Evolutionary conservation across 139 green algal genomes (phyloP).

Genomic region (Mychonastes homosphaera): DNA sequence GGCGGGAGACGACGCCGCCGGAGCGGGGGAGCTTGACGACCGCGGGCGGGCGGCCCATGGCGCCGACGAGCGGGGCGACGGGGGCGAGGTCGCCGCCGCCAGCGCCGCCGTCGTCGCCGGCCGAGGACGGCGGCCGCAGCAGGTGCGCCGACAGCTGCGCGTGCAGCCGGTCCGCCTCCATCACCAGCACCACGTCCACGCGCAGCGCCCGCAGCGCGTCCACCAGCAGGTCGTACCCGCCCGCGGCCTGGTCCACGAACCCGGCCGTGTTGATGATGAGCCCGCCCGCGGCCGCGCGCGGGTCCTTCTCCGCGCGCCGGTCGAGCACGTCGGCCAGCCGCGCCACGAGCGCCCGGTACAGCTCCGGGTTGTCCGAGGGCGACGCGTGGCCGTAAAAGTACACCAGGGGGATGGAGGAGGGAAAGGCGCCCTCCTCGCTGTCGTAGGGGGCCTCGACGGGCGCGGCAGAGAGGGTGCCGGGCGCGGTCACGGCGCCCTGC

Average conservation of each 20-base stretch:
- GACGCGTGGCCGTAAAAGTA: slow-evolving; percentile 73
- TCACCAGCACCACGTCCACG: slow-evolving; percentile 75
- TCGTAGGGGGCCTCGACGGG: slow-evolving; percentile 70
- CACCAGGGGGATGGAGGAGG: slow-evolving; percentile 49
- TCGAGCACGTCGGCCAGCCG: slow-evolving; percentile 61
- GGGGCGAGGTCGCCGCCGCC: no score
- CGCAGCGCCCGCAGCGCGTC: slow-evolving; percentile 59
- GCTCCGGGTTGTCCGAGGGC: slow-evolving; percentile 57
- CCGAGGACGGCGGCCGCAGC: no score
- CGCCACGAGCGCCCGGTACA: slow-evolving; percentile 75
- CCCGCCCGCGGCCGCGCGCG: slow-evolving; percentile 45
- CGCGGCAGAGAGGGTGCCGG: slow-evolving; percentile 70
- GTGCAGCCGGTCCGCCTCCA: slow-evolving; percentile 78
- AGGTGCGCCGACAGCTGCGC: slow-evolving; percentile 48
- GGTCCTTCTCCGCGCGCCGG: slow-evolving; percentile 24
- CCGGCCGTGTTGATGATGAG: slow-evolving; percentile 91
- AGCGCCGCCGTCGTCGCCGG: no score
- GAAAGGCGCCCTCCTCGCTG: slow-evolving; percentile 47
- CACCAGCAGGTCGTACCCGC: slow-evolving; percentile 85
- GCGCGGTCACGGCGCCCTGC: slow-evolving; percentile 71
- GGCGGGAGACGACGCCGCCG: slow-evolving; percentile 69
- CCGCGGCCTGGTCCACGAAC: slow-evolving; percentile 78
- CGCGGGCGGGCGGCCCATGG: not conserved
- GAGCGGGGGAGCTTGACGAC: slow-evolving; percentile 74
- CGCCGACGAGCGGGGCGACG: not conserved